These are phyloP conservation scores for Trypanosoma brucei DNA, from an alignment of 208 protist species.

Conservation along the genomic window DNA sequence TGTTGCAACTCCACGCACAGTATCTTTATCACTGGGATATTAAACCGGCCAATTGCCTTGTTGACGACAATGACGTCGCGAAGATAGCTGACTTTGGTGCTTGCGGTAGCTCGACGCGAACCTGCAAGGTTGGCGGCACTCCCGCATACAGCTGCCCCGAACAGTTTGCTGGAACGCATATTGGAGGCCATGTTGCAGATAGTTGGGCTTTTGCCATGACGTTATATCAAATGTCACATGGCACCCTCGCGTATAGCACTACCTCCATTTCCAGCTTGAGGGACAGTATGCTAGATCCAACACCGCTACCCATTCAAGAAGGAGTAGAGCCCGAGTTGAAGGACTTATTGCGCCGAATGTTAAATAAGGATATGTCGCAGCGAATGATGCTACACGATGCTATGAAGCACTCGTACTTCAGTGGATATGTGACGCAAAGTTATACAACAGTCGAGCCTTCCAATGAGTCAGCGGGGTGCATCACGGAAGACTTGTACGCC, in stretches of 20 bases:
- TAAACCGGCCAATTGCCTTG: conserved; percentile 81
- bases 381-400: conserved; percentile 59
- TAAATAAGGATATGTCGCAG: conserved; percentile 54
- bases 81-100: conserved; percentile 90
- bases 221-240: conserved; percentile 74
- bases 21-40: conserved; percentile 81
- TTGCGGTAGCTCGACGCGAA: conserved; percentile 49
- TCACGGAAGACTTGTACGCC: conserved; percentile 31
- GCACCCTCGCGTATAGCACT: conserved; percentile 43
- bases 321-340: conserved; percentile 31
- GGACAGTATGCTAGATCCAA: conserved; percentile 16
- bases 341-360: conserved; percentile 59
- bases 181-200: conserved; percentile 71
- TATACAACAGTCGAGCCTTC: background rate
- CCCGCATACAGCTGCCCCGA: conserved; percentile 83
- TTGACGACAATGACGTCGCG: conserved; percentile 54
- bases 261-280: conserved; percentile 12
- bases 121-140: conserved; percentile 50
- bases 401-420: conserved; percentile 57
- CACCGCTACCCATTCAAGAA: conserved; percentile 20
- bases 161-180: conserved; percentile 38
- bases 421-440: conserved; percentile 6
- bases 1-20: conserved; percentile 76
- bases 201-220: conserved; percentile 91
- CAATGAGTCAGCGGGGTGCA: background rate